Percentiles rank a stretch among this genome's conserved stretches.
Evolutionary conservation across 2,329 filamentous ascomycete genomes (phyloP).

Genomic region (Massarina eburnea): DNA sequence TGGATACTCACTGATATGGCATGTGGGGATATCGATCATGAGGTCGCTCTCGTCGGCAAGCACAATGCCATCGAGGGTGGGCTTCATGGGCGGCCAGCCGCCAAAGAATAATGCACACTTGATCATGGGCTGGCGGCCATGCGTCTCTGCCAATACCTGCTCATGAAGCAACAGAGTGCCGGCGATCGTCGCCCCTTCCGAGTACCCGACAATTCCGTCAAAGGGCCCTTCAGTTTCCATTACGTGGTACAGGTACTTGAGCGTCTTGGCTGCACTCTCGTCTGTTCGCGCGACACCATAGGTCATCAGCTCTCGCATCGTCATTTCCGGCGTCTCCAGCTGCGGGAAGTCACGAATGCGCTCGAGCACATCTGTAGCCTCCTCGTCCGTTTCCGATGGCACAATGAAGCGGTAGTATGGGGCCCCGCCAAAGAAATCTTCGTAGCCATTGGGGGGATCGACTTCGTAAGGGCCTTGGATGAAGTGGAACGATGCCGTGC

Average conservation of each 20-base stretch:
- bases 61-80: conserved; percentile 32
- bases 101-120: conserved; percentile 54
- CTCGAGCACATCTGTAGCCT: conserved; percentile 32
- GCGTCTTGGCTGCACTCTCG: conserved; percentile 19
- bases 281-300: conserved; percentile 40
- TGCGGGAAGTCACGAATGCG: conserved; percentile 59
- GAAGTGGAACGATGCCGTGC: conserved; percentile 23
- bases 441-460: conserved; percentile 23
- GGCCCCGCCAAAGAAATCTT: conserved; percentile 31
- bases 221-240: conserved; percentile 36
- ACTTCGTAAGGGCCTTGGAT: conserved; percentile 29
- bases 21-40: conserved; percentile 45
- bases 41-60: conserved; percentile 46
- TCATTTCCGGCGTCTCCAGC: conserved; percentile 57
- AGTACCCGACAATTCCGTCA: conserved; percentile 62
- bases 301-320: conserved; percentile 54
- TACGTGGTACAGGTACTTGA: conserved; percentile 22
- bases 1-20: conserved; percentile 38
- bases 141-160: conserved; percentile 16
- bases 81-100: conserved; percentile 48
- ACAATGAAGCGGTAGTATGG: conserved; percentile 30
- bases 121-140: conserved; percentile 27
- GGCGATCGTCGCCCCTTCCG: conserved; percentile 61
- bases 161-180: conserved; percentile 42
- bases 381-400: conserved; percentile 15